Percentiles rank a stretch among this genome's conserved stretches.
Evolutionary conservation across 2,329 filamentous ascomycete species (phyloP).

Genomic region (Aspergillus persii): DNA sequence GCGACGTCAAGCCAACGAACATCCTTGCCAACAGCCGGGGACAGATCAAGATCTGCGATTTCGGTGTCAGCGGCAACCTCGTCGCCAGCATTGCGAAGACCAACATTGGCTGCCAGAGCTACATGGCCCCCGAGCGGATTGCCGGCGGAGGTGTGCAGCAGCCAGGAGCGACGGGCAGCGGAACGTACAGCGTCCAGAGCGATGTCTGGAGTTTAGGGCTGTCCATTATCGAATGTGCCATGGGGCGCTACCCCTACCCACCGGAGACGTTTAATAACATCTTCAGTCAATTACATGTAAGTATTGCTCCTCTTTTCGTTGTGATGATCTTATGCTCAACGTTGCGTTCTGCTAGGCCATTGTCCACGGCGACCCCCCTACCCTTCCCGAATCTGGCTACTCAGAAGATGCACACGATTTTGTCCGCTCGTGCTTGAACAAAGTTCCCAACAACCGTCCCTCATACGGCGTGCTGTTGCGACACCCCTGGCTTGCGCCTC

Average conservation of each 20-base stretch:
- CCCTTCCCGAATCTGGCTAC: conserved; percentile 74
- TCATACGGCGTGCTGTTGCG: conserved; percentile 86
- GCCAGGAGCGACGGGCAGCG: conserved; percentile 66
- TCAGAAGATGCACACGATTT: conserved; percentile 81
- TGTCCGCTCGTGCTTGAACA: conserved; percentile 85
- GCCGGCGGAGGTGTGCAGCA: conserved; percentile 78
- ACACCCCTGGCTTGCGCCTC: conserved; percentile 78
- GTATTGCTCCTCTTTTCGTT: conserved; percentile 39
- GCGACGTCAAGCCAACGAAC: conserved; percentile 98
- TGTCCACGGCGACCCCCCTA: conserved; percentile 92
- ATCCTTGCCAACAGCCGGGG: conserved; percentile 87
- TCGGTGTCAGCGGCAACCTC: conserved; percentile 93
- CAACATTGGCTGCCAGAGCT: conserved; percentile 98
- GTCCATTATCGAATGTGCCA: conserved; percentile 92
- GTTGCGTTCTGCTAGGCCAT: conserved; percentile 66
- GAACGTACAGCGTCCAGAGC: conserved; percentile 95
- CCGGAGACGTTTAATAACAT: conserved; percentile 98
- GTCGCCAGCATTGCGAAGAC: conserved; percentile 98
- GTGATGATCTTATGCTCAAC: neutral
- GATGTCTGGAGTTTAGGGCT: conserved; percentile 96
- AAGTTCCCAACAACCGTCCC: conserved; percentile 87
- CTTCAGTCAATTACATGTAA: conserved; percentile 92
- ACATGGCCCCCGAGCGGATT: conserved; percentile 97
- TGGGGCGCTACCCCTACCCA: conserved; percentile 92
- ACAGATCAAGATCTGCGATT: conserved; percentile 97